Conservation (phyloP, 805 yeast genomes). For the Candida chauliodis region DNA sequence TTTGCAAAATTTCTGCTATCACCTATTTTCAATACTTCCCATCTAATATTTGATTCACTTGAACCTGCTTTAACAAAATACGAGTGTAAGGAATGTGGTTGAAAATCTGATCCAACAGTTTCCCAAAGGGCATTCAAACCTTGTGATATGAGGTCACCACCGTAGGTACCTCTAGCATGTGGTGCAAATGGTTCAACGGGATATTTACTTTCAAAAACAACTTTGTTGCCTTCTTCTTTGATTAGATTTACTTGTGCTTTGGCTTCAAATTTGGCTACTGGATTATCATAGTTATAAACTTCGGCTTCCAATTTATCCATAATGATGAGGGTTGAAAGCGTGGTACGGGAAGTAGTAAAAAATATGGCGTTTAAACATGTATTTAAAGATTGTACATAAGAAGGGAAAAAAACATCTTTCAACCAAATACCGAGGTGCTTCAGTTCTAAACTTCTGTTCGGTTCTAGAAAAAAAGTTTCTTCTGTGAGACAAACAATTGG, state of each 20-base stretch:
- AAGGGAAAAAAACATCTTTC: too few relatives aligned
- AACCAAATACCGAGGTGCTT: too few relatives aligned
- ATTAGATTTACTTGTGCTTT: slow-evolving; percentile 12
- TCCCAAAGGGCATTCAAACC: slow-evolving; percentile 35
- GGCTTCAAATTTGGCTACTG: slow-evolving; percentile 14
- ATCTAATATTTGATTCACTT: slow-evolving; percentile 23
- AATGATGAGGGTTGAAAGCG: too few relatives aligned
- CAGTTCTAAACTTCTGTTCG: too few relatives aligned
- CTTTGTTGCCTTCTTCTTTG: slow-evolving; percentile 6
- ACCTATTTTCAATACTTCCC: slow-evolving; percentile 27
- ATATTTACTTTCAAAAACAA: slow-evolving; percentile 15
- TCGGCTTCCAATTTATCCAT: slow-evolving; percentile 10
- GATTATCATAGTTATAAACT: slow-evolving; percentile 12
- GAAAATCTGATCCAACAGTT: slow-evolving; percentile 19
- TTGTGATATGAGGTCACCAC: slow-evolving; percentile 37
- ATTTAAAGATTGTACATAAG: too few relatives aligned
- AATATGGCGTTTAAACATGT: too few relatives aligned
- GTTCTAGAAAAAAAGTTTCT: too few relatives aligned
- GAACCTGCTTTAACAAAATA: slow-evolving; percentile 36
- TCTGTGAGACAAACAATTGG: too few relatives aligned
- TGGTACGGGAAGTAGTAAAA: too few relatives aligned
- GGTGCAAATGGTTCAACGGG: slow-evolving; percentile 19
- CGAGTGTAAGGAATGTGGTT: slow-evolving; percentile 39
- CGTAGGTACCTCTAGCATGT: slow-evolving; percentile 35
- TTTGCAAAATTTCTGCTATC: slow-evolving; percentile 34